Evolutionary conservation across 345 rosid genomes (phyloP), one percentile per base, ranked within the genome.

Genomic region (Salix caprea): DNA sequence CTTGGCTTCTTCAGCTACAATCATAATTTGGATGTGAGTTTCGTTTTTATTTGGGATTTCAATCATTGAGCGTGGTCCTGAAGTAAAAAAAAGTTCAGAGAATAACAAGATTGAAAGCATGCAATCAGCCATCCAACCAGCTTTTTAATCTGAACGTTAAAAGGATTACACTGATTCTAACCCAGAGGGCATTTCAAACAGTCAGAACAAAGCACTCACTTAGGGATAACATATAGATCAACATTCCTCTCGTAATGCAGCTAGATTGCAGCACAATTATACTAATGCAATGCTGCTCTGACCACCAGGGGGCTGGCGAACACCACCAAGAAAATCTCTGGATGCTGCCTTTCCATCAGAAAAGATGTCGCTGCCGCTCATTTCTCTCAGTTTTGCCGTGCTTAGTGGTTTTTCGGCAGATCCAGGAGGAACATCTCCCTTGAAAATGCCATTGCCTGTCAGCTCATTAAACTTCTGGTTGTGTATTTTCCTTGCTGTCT

Each of bases 221-320:
- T 28, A 30, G 62, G 65, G 34, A 65, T 75, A 71, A 60, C 48
- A 66, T 56, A 46, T 11, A 36, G 52, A 71, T 36, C 2, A 32
- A 68, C 77, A 50, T 32, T 72, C 54, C 61, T 46, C 15, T 52
- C 68, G 72, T 23, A 4, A 54, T 23, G 82, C 48, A 46, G 62
- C 62, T n/a, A 7, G 26, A 56, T 56, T 21, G 61, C 26, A 21
- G 62, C 62, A n/a, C 13, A 13, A 73, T 85, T 85, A 94, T 70
- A 94, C 96, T 84, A 95, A 83, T 18, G 97, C 92, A 65, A 95
- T 93, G 91, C 91, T 95, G 84, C 97, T 90, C 83, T 95, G 96
- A 0, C 99, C 99, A 0, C 99, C 99, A 1, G 99, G 99, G 30
- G 99, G 99, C 84, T 93, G 93, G 82, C 99, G 99, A 19, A 95